A percentile compares a stretch with the other conserved stretches of the same genome.
Evolutionary conservation across 2,329 filamentous ascomycete genomes (phyloP).

Genomic region (Conoideocrella luteorostrata): DNA sequence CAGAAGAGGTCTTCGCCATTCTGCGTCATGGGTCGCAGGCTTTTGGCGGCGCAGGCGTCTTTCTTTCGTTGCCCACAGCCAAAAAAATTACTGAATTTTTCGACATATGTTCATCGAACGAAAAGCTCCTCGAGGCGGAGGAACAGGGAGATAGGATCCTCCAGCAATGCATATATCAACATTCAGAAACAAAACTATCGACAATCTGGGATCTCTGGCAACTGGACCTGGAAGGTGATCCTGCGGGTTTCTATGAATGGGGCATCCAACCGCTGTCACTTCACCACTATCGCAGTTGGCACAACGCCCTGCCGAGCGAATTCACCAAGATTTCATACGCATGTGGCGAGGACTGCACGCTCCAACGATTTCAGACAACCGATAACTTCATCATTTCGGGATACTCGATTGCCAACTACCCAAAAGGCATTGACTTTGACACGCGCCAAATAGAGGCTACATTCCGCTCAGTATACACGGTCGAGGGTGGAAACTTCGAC

Average conservation of each 20-base stretch:
- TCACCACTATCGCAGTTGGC: conserved; percentile 59
- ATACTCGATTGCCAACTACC: conserved; percentile 53
- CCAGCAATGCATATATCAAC: conserved; percentile 48
- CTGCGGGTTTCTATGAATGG: conserved; percentile 57
- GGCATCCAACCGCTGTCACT: conserved; percentile 52
- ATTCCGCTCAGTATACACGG: conserved; percentile 39
- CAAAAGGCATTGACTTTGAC: conserved; percentile 41
- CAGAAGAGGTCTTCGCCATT: conserved; percentile 53
- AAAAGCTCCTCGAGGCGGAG: conserved; percentile 3
- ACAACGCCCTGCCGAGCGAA: conserved; percentile 44
- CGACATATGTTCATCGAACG: conserved; percentile 36
- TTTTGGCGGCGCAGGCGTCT: conserved; percentile 57
- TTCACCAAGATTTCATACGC: conserved; percentile 47
- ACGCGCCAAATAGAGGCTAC: conserved; percentile 45
- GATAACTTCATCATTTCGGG: conserved; percentile 51
- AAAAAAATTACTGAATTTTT: conserved; percentile 36
- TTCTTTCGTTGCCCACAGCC: conserved; percentile 46
- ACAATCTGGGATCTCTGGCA: conserved; percentile 52
- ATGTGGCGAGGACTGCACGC: conserved; percentile 43
- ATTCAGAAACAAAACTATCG: conserved; percentile 50
- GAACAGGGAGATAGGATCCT: conserved; percentile 7
- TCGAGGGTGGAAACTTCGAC: conserved; percentile 41
- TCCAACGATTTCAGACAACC: conserved; percentile 50
- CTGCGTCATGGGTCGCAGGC: conserved; percentile 55
- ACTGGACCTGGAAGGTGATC: conserved; percentile 52